A percentile compares a stretch with the other conserved stretches of the same genome.
phyloP scores from a whole-genome alignment of 1,139 yeast genomes.

The Scheffersomyces illinoinensis region DNA sequence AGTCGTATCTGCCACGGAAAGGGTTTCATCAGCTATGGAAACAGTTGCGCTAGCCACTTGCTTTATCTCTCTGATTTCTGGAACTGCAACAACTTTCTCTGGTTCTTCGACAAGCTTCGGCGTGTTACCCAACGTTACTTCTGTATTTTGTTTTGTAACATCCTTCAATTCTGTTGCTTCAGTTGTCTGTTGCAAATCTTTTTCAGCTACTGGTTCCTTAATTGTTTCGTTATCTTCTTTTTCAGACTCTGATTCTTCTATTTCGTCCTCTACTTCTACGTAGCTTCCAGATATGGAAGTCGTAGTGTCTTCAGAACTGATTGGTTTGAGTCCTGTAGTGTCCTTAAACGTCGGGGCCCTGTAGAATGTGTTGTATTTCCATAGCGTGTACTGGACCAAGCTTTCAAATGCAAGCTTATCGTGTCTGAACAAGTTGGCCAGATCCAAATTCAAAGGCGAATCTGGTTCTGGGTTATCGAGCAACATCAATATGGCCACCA shows the following conservation, averaged over 20 bases:
- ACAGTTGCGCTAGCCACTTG: not conserved
- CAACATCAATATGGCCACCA: conserved; percentile 69
- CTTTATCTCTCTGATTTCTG: not conserved
- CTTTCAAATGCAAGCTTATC: conserved; percentile 59
- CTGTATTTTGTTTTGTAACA: not conserved
- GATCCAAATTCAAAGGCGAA: conserved; percentile 82
- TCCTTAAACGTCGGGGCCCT: conserved; percentile 5
- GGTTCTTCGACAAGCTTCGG: not conserved
- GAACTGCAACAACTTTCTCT: too few relatives aligned
- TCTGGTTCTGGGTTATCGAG: conserved; percentile 81
- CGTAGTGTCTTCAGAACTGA: not conserved
- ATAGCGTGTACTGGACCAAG: conserved; percentile 62
- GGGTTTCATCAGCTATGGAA: not conserved
- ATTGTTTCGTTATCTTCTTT: conserved; percentile 1
- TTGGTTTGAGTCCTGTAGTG: conserved; percentile 2
- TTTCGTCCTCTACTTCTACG: not conserved
- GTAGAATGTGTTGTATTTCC: conserved; percentile 33
- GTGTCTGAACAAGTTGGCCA: conserved; percentile 70
- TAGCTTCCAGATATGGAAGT: conserved; percentile 1
- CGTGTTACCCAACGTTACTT: not conserved
- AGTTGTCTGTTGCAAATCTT: not conserved
- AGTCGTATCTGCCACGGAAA: not conserved
- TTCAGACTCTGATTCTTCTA: not conserved
- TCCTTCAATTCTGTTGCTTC: not conserved
- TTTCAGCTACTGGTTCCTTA: conserved; percentile 3